Evolutionary conservation across 371 early-diverging fungal genomes (phyloP).

Genomic region (Syncephalastrum contaminatum): DNA sequence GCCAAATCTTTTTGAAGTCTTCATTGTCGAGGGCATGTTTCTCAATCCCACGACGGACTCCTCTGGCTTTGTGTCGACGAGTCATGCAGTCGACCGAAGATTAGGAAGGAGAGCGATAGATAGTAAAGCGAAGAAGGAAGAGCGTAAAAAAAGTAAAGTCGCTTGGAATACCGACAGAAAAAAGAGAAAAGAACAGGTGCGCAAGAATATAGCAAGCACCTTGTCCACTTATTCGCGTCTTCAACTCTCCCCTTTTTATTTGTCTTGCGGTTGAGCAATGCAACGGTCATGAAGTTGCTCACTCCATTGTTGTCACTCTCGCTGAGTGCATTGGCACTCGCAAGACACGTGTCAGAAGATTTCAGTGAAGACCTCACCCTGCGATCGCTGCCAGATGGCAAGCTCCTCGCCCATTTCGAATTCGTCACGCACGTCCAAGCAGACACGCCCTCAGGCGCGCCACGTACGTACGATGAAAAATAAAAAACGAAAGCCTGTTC

Average conservation of each 20-base stretch:
- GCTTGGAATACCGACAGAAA: too few relatives aligned
- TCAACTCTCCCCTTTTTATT: too few relatives aligned
- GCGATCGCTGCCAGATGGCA: conserved; percentile 72
- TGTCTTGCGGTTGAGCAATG: too few relatives aligned
- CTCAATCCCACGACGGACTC: conserved; percentile 12
- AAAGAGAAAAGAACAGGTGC: too few relatives aligned
- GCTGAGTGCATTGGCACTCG: too few relatives aligned
- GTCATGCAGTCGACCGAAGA: conserved; percentile 13
- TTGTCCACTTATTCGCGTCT: too few relatives aligned
- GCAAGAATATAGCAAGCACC: too few relatives aligned
- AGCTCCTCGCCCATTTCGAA: conserved; percentile 76
- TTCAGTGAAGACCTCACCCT: conserved; percentile 67
- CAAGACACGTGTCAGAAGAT: conserved; percentile 17
- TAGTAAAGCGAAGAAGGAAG: too few relatives aligned
- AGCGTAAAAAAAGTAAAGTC: too few relatives aligned
- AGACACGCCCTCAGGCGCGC: conserved; percentile 20
- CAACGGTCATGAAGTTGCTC: too few relatives aligned
- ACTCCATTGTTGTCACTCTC: too few relatives aligned
- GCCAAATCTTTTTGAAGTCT: conserved; percentile 36
- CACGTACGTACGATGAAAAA: conserved; percentile 14
- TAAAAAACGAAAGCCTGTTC: background rate
- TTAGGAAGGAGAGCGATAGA: too few relatives aligned
- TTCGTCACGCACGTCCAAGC: conserved; percentile 58
- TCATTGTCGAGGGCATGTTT: conserved; percentile 34
- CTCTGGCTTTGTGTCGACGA: conserved; percentile 16